Evolutionary conservation across 768 basidiomycete genomes (phyloP).

Genomic region (Mycena belliarum): DNA sequence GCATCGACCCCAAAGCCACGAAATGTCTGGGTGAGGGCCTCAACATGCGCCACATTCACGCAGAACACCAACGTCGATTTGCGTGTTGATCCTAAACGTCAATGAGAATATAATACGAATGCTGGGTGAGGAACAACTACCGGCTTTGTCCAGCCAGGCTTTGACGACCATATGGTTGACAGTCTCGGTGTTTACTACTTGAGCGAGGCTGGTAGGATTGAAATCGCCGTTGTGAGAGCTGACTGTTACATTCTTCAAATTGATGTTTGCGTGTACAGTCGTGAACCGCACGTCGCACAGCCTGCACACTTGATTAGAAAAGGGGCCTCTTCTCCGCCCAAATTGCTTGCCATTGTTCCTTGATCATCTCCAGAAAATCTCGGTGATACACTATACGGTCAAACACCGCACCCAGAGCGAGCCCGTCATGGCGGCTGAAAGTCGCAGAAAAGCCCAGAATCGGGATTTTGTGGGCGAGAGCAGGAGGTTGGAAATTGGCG

Average conservation of each 20-base stretch:
- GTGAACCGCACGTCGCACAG: conserved; percentile 87
- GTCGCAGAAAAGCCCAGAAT: conserved; percentile 96
- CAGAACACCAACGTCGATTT: conserved; percentile 94
- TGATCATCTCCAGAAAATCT: conserved; percentile 90
- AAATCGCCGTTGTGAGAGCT: conserved; percentile 79
- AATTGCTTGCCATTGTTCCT: conserved; percentile 73
- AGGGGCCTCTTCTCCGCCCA: background rate
- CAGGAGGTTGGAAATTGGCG: conserved; percentile 36
- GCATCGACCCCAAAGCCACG: conserved; percentile 81
- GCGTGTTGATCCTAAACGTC: conserved; percentile 46
- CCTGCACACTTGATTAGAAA: conserved; percentile 40
- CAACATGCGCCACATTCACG: conserved; percentile 80
- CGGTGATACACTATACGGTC: conserved; percentile 91
- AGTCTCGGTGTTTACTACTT: conserved; percentile 77
- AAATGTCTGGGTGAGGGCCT: conserved; percentile 71
- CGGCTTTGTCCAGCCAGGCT: conserved; percentile 84
- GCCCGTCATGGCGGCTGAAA: conserved; percentile 87
- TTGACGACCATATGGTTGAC: conserved; percentile 79
- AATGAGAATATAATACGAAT: conserved; percentile 2
- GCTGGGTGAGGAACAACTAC: conserved; percentile 41
- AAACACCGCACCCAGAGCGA: conserved; percentile 87
- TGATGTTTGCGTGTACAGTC: conserved; percentile 71
- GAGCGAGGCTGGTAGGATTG: conserved; percentile 72
- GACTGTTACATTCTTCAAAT: conserved; percentile 67
- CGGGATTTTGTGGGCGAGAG: conserved; percentile 57